Conservation (phyloP, 257 asterid species). For the Perilla frutescens region DNA sequence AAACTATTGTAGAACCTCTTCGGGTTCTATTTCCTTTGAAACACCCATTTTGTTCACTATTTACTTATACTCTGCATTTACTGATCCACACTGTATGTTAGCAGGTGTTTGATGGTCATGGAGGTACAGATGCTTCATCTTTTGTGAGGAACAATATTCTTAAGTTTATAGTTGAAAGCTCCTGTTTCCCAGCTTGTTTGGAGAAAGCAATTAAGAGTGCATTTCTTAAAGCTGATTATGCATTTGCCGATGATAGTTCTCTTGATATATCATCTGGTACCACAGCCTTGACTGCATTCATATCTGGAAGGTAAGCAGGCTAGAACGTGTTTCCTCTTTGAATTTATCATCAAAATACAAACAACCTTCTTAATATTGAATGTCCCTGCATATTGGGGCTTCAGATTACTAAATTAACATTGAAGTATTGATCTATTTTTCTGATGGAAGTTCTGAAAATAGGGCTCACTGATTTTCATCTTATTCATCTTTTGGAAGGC, state of each 20-base stretch:
- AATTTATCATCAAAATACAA: neutral
- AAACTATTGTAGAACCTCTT: neutral
- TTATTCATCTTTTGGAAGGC: too few relatives aligned
- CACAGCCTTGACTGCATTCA: conserved; percentile 81
- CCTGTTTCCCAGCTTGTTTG: conserved; percentile 66
- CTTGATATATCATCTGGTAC: conserved; percentile 94
- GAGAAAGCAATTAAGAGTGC: conserved; percentile 86
- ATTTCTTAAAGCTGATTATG: conserved; percentile 78
- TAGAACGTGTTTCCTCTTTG: neutral
- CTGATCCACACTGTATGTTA: conserved; percentile 8
- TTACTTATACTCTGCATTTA: conserved; percentile 11
- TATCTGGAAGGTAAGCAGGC: conserved; percentile 70
- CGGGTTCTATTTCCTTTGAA: neutral
- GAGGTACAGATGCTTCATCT: conserved; percentile 90
- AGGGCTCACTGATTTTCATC: too few relatives aligned
- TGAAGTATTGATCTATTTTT: too few relatives aligned
- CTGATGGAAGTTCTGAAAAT: too few relatives aligned
- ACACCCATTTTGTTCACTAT: neutral
- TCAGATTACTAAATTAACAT: too few relatives aligned
- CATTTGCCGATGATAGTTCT: conserved; percentile 76
- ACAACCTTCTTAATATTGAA: too few relatives aligned
- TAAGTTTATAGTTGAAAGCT: conserved; percentile 71
- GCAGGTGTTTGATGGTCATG: conserved; percentile 99
- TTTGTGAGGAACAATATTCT: conserved; percentile 76
- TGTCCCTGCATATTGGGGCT: too few relatives aligned